Evolutionary conservation across 2,329 filamentous ascomycete genomes (phyloP), one percentile per base, ranked within the genome.

Genomic region (Colletotrichum limetticola): DNA sequence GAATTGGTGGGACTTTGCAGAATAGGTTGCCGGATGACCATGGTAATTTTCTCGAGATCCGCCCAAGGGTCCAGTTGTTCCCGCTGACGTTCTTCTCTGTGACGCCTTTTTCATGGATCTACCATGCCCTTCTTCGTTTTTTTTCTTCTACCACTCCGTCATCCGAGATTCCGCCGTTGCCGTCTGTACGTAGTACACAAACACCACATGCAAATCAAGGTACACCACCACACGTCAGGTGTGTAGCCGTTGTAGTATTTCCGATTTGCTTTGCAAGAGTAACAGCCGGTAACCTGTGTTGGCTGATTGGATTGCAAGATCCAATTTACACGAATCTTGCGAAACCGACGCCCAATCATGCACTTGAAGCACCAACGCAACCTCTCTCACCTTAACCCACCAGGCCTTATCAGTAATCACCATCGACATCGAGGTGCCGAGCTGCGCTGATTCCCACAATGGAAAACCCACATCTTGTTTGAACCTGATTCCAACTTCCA

Each of bases 31-130:
- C 70, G 64, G 66, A 65, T 72, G 70, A 72, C 70, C 70, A 64
- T 64, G 22, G 35, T 32, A 60, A 55, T 69, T 72, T 72, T 70
- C 26, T 12, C 57, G 9, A 59, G 64, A 63, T 72, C 64, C 65
- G 69, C 69, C 49, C 65, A 26, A 55, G 69, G 64, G 65, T 68
- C 69, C 58, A 71, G 57, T 62, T 55, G 52, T 68, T 64, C 59
- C 52, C 59, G 52, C 56, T 60, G 30, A 35, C 42, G 26, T 56
- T 37, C 37, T n/a, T 32, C 28, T 28, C 32, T 26, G 32, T 59
- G 19, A 57, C 59, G 14, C 58, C 28, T 56, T 28, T 35, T 28
- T n/a, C 55, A 72, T 61, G 42, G 56, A 63, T 57, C 30, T 60
- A 35, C 46, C 65, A 69, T 68, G 58, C 58, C 32, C 8, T 9